Evolutionary conservation across 768 basidiomycete species (phyloP).

Genomic region (Tubosaeta sp.): DNA sequence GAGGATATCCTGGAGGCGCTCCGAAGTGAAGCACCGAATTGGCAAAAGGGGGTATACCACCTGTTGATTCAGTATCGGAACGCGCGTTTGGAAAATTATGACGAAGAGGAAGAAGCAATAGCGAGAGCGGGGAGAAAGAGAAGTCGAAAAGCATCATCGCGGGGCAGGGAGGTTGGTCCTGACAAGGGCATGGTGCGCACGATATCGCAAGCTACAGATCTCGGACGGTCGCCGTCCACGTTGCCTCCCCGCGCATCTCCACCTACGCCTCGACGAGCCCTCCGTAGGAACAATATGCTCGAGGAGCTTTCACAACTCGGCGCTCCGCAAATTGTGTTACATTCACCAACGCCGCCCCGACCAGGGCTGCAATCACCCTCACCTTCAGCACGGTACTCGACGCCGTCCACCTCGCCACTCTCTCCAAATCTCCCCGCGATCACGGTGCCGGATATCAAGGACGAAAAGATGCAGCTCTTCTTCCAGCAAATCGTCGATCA

Average conservation of each 20-base stretch:
- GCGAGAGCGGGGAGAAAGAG: slow-evolving; percentile 31
- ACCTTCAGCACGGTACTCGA: slow-evolving; percentile 21
- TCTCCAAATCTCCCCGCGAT: slow-evolving; percentile 44
- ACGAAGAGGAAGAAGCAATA: slow-evolving; percentile 58
- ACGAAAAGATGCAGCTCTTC: slow-evolving; percentile 77
- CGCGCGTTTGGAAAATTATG: slow-evolving; percentile 67
- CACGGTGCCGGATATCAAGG: slow-evolving; percentile 65
- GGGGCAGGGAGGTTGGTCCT: slow-evolving; percentile 17
- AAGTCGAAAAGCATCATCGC: slow-evolving; percentile 34
- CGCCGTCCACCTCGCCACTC: slow-evolving; percentile 25
- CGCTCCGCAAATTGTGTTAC: slow-evolving; percentile 24
- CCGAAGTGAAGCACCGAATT: slow-evolving; percentile 63
- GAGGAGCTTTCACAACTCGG: slow-evolving; percentile 13
- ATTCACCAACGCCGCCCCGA: slow-evolving; percentile 24
- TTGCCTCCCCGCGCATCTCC: slow-evolving; percentile 54
- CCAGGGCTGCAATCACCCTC: slow-evolving; percentile 4
- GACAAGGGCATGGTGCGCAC: slow-evolving; percentile 20
- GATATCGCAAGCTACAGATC: slow-evolving; percentile 22
- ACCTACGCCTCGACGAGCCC: slow-evolving; percentile 60
- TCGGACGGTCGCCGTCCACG: slow-evolving; percentile 30
- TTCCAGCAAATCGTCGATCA: slow-evolving; percentile 83
- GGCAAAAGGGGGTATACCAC: slow-evolving; percentile 96
- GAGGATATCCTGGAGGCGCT: slow-evolving; percentile 69
- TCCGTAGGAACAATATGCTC: slow-evolving; percentile 24
- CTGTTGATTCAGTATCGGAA: slow-evolving; percentile 82